Conservation (phyloP, 805 yeast genomes). For the Metschnikowia reukaufii region DNA sequence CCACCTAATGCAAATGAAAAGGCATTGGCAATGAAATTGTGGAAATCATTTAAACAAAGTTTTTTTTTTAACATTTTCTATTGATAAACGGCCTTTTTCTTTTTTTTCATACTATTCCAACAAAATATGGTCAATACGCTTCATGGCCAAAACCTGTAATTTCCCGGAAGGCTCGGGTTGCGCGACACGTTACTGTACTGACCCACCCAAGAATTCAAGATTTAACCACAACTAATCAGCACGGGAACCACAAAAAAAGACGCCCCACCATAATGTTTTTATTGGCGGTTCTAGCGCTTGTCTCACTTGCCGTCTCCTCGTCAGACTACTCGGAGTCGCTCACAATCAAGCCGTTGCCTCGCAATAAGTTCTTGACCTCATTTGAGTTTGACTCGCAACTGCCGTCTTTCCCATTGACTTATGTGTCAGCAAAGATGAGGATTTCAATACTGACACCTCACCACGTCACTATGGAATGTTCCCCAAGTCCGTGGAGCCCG, state of each 20-base stretch:
- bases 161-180: neutral
- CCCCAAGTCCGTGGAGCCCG: constrained; percentile 79
- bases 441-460: neutral
- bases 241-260: neutral
- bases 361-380: constrained; percentile 65
- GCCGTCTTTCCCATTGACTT: constrained; percentile 32
- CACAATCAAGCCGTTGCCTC: constrained; percentile 67
- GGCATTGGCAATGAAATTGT: no score
- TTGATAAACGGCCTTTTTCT: no score
- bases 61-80: no score
- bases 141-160: neutral
- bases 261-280: neutral
- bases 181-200: constrained; percentile 1
- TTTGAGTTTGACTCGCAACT: constrained; percentile 70
- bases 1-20: no score
- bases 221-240: neutral
- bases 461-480: constrained; percentile 61
- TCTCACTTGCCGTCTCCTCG: constrained; percentile 9
- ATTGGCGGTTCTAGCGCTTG: constrained; percentile 6
- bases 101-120: no score
- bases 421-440: constrained; percentile 19
- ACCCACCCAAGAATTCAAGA: neutral
- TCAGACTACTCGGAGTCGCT: constrained; percentile 57
- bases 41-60: no score
- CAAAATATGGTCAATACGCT: no score